phyloP scores from a whole-genome alignment of 2,329 filamentous ascomycete species.

The Akanthomyces dipterigenus region DNA sequence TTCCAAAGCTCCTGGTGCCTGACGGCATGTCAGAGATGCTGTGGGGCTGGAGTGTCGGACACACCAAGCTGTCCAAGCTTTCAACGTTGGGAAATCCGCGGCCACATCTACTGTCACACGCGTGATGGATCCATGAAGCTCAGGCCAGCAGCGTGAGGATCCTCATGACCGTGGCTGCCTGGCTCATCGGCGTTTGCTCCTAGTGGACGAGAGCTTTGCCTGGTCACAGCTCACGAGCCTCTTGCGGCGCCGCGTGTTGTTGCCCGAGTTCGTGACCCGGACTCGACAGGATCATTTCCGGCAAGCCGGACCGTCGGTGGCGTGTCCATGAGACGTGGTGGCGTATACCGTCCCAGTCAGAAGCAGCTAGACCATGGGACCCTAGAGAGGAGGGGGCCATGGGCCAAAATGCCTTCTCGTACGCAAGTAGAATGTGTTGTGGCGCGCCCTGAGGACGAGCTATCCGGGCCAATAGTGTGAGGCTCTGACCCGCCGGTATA shows the following conservation, averaged over 20 bases:
- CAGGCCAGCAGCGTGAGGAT: neutral
- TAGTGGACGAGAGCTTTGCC: neutral
- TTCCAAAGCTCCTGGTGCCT: neutral
- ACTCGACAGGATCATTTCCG: neutral
- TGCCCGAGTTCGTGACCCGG: neutral
- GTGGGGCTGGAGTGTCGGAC: neutral
- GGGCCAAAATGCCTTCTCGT: neutral
- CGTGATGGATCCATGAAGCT: neutral
- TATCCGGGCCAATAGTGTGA: neutral
- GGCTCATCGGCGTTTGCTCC: neutral
- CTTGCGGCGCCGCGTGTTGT: neutral
- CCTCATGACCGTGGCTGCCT: neutral
- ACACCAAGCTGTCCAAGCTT: neutral
- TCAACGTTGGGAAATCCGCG: neutral
- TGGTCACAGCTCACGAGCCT: neutral
- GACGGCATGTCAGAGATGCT: neutral
- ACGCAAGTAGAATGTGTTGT: neutral
- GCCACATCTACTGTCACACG: neutral
- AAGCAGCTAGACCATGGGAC: neutral
- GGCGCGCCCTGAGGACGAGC: neutral
- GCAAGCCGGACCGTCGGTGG: conserved; percentile 6
- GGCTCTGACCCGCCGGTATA: conserved; percentile 7
- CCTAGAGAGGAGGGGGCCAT: neutral
- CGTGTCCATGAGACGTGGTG: neutral
- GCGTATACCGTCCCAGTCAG: neutral